Evolutionary conservation across 1,284 basidiomycete genomes (phyloP), one percentile per base, ranked within the genome.

Genomic region (Ceratorhiza oryzae-sativae): DNA sequence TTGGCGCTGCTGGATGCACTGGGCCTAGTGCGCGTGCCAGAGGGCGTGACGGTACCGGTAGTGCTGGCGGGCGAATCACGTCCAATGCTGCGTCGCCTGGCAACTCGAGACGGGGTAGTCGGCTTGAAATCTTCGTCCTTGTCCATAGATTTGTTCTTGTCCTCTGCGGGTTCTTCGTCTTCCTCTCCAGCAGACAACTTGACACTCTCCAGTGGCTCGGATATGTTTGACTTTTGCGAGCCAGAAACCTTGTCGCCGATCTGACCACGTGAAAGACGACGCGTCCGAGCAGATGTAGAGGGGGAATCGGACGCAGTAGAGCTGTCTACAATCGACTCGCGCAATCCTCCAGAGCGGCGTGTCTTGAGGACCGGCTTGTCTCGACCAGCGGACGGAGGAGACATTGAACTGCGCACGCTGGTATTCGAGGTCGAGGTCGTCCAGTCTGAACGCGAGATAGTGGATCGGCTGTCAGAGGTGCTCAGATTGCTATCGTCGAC

Each of bases 1-100:
- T 59, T 70, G 27, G 51, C 67, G 30, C 67, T 70, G 13, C 53
- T 42, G 3, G 67, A 42, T 20, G 55, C 42, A 30, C 55, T 55
- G 6, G 41, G 36, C n/a, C 36, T 45, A n/a, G 49, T 45, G 5
- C 67, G 67, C 18, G 10, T 55, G n/a, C 53, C 67, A 15, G 59
- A 61, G 49, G 67, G 67, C 6, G 67, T 70, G 30, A 70, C 34
- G n/a, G 67, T 70, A 15, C 67, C 67, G 9, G 67, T 70, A n/a
- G 65, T 56, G 27, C 53, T 70, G 2, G 67, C 67, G 2, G 67
- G 67, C 3, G 67, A 70, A 15, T 70, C 67, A 18, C 55, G 67
- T 20, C 67, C 67, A 59, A 70, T 20, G 42, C 67, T 70, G 39
- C 55, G 53, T 36, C 67, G 67, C 9, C 42, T 8, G 5, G 67